Conservation (phyloP, 257 asterid genomes). For the Solanum tarapatanum region DNA sequence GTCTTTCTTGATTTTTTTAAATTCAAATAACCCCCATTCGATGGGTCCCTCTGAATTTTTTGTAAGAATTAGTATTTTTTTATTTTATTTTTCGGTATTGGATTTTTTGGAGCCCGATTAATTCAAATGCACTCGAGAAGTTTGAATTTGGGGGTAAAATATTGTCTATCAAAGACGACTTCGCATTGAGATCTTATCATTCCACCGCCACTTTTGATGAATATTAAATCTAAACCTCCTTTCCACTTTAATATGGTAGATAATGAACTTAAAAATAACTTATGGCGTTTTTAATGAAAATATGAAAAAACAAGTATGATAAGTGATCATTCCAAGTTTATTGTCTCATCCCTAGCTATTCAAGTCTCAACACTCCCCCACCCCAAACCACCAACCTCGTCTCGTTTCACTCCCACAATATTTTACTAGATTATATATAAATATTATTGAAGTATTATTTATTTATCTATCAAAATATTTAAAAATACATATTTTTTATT, state of each 20-base stretch:
- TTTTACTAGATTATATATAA: not conserved
- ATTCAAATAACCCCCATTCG: not conserved
- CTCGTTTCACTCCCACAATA: not conserved
- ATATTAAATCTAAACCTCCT: not conserved
- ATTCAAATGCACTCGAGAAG: not conserved
- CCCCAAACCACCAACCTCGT: not conserved
- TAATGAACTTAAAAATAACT: not conserved
- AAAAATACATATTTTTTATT: not conserved
- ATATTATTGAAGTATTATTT: not conserved
- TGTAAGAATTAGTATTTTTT: not conserved
- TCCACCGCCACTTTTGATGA: not conserved
- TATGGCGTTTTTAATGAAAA: not conserved
- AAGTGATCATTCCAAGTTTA: not conserved
- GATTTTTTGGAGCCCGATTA: not conserved
- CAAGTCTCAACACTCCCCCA: not conserved
- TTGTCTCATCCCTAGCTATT: not conserved
- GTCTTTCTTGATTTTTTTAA: not conserved
- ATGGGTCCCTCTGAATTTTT: not conserved
- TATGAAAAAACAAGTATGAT: not conserved
- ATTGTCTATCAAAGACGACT: not conserved
- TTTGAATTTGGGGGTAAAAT: not conserved
- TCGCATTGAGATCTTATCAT: not conserved
- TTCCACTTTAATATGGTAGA: not conserved
- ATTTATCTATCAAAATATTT: not conserved
- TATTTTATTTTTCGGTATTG: not conserved